Conservation (phyloP, 768 basidiomycete genomes). For the Mycena olivaceomarginata region DNA sequence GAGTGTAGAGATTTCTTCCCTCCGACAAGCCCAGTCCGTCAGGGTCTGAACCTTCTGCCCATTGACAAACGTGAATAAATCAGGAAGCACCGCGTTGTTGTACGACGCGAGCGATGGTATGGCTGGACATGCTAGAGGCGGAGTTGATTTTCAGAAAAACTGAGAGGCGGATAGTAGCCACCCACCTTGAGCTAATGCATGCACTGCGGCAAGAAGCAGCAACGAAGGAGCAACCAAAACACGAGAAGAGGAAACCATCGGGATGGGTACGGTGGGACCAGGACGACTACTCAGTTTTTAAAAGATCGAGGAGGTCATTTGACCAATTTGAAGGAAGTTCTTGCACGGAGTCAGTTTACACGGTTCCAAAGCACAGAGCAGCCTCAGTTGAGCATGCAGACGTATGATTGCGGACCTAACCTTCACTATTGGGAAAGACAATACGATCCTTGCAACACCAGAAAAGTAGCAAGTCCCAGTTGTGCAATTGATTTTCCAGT, state of each 20-base stretch:
- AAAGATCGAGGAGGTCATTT: conserved; percentile 19
- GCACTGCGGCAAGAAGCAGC: conserved; percentile 17
- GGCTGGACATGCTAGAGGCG: conserved; percentile 29
- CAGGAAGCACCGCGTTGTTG: conserved; percentile 52
- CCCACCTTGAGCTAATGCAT: conserved; percentile 5
- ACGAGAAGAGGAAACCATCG: conserved; percentile 7
- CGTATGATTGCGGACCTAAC: not conserved
- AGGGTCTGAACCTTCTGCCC: conserved; percentile 54
- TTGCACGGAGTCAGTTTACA: not conserved
- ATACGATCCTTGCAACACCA: not conserved
- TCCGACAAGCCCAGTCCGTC: conserved; percentile 62
- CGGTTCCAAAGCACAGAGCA: not conserved
- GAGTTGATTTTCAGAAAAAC: not conserved
- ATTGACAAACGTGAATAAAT: conserved; percentile 62
- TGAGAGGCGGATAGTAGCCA: not conserved
- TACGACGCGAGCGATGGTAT: conserved; percentile 36
- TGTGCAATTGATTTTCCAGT: not conserved
- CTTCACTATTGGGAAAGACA: not conserved
- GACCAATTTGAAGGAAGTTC: conserved; percentile 1
- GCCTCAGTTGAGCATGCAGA: not conserved
- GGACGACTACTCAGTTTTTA: not conserved
- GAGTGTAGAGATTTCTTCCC: conserved; percentile 58
- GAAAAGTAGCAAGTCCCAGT: not conserved
- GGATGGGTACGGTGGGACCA: not conserved
- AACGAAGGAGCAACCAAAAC: not conserved